phyloP scores from a whole-genome alignment of 805 yeast genomes.

The Candida methanosorbosa region DNA sequence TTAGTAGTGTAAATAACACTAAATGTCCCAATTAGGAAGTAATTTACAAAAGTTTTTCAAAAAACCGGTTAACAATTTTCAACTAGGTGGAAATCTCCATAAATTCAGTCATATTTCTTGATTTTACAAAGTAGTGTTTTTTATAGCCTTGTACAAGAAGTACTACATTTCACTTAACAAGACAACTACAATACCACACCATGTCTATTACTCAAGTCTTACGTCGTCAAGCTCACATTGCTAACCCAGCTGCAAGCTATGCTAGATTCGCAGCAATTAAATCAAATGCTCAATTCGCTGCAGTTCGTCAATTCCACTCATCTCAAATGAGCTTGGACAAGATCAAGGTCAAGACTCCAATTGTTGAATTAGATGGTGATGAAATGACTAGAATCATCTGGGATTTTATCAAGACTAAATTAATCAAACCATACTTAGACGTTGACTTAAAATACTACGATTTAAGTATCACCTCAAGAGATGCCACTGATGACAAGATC shows the following conservation, averaged over 20 bases:
- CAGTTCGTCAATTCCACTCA: conserved; percentile 16
- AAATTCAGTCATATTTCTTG: too few relatives aligned
- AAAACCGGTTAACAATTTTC: too few relatives aligned
- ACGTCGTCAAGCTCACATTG: background rate
- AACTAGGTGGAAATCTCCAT: too few relatives aligned
- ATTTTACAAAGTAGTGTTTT: too few relatives aligned
- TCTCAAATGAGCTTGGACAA: conserved; percentile 30
- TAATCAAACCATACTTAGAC: conserved; percentile 62
- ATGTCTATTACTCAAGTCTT: background rate
- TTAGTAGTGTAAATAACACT: too few relatives aligned
- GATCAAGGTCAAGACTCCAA: conserved; percentile 62
- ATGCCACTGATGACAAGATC: conserved; percentile 61
- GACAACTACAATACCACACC: background rate
- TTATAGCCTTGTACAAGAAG: too few relatives aligned
- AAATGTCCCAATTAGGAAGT: too few relatives aligned
- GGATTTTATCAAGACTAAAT: conserved; percentile 61
- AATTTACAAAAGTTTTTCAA: too few relatives aligned
- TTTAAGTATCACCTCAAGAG: conserved; percentile 59
- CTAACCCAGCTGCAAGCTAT: background rate
- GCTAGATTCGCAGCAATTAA: background rate
- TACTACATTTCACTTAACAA: too few relatives aligned
- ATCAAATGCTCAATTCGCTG: background rate
- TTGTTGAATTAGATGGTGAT: conserved; percentile 79
- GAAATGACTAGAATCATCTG: conserved; percentile 85
- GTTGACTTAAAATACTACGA: conserved; percentile 73